A percentile compares a stretch with the other conserved stretches of the same genome.
These are phyloP conservation scores for Fistulinella cinereoalba DNA, from an alignment of 1,284 basidiomycete species.

Conservation along the genomic window DNA sequence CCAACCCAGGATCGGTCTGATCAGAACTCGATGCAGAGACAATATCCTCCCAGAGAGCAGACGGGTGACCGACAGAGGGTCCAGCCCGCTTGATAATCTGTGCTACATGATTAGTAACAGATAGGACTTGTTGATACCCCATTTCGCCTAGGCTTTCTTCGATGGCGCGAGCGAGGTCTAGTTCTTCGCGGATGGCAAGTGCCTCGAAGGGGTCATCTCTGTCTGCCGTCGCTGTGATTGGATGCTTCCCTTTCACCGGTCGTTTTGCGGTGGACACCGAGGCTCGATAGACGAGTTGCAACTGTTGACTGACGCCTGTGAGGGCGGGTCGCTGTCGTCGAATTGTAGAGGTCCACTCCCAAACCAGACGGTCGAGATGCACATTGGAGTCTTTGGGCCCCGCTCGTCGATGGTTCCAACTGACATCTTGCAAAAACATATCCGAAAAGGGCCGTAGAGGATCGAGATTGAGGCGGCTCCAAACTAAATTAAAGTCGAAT, in stretches of 20 bases:
- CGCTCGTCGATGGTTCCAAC: conserved; percentile 39
- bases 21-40: conserved; percentile 3
- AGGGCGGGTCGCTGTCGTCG: conserved; percentile 11
- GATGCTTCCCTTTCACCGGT: conserved; percentile 2
- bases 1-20: conserved; percentile 11
- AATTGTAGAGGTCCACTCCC: conserved; percentile 32
- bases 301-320: conserved; percentile 21
- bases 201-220: conserved; percentile 20
- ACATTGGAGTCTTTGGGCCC: conserved; percentile 16
- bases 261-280: conserved; percentile 5
- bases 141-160: conserved; percentile 56
- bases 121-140: conserved; percentile 29
- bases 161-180: conserved; percentile 68
- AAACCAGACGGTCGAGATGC: conserved; percentile 33
- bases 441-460: conserved; percentile 49
- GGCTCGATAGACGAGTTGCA: conserved; percentile 31
- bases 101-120: conserved; percentile 9
- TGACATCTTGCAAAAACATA: conserved; percentile 52
- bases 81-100: conserved; percentile 11
- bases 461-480: conserved; percentile 51
- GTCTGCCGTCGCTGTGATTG: conserved; percentile 9
- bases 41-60: conserved; percentile 13
- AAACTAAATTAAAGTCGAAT: conserved; percentile 56
- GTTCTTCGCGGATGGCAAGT: conserved; percentile 33
- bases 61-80: conserved; percentile 1